Conservation (phyloP, 1,284 basidiomycete genomes). For the Austroboletus rostrupii region DNA sequence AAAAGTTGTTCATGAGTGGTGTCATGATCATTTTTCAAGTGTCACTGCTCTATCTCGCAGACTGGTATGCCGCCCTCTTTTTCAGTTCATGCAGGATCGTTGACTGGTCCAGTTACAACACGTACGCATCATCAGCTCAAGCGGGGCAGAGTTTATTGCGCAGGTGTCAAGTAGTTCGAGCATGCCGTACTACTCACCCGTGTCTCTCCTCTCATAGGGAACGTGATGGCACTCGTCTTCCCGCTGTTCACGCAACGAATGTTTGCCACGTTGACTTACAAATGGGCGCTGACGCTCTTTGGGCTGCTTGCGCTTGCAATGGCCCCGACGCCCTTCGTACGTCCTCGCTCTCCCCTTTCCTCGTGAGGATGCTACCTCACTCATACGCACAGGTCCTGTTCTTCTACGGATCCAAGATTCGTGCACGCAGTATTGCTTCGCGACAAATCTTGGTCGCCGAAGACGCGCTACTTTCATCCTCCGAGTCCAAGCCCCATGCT, state of each 20-base stretch:
- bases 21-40: constrained; percentile 59
- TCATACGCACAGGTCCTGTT: constrained; percentile 13
- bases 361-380: neutral
- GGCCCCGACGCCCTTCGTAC: constrained; percentile 63
- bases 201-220: constrained; percentile 37
- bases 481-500: neutral
- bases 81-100: neutral
- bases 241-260: constrained; percentile 63
- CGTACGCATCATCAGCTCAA: constrained; percentile 72
- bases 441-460: constrained; percentile 36
- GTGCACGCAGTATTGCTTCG: constrained; percentile 58
- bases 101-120: constrained; percentile 48
- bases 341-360: constrained; percentile 21
- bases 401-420: constrained; percentile 37
- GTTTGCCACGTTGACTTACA: constrained; percentile 56
- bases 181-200: neutral
- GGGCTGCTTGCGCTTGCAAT: constrained; percentile 54
- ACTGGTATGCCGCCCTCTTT: constrained; percentile 45
- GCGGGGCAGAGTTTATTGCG: constrained; percentile 72
- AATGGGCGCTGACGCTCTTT: constrained; percentile 69
- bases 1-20: constrained; percentile 50
- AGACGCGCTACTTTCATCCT: neutral
- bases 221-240: constrained; percentile 53
- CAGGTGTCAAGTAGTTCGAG: constrained; percentile 27
- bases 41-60: constrained; percentile 68